Conservation (phyloP, 2,329 filamentous ascomycete genomes). For the Ceratocystis colombiana region DNA sequence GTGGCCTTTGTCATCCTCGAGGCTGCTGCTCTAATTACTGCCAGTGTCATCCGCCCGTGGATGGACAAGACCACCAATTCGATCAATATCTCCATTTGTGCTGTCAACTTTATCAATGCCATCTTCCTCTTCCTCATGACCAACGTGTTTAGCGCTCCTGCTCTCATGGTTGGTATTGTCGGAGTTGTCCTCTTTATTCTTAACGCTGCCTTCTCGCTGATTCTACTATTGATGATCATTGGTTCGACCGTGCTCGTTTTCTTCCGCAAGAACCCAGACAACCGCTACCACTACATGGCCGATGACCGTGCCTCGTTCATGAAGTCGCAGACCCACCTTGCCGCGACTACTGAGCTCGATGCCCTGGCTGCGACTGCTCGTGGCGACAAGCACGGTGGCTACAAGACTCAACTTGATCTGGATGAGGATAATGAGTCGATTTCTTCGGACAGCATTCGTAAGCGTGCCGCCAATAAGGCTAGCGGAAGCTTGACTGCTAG, state of each 20-base stretch:
- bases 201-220: constrained; percentile 73
- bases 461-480: constrained; percentile 32
- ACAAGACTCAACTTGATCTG: constrained; percentile 32
- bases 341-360: constrained; percentile 71
- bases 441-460: constrained; percentile 35
- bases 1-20: constrained; percentile 77
- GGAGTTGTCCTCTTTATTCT: constrained; percentile 81
- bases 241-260: constrained; percentile 57
- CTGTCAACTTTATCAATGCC: constrained; percentile 80
- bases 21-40: constrained; percentile 62
- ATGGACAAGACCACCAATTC: constrained; percentile 99
- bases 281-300: constrained; percentile 89
- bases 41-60: constrained; percentile 77
- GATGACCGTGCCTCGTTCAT: constrained; percentile 95
- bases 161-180: constrained; percentile 74
- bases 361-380: constrained; percentile 80
- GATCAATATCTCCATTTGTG: constrained; percentile 88
- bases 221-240: constrained; percentile 69
- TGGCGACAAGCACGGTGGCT: constrained; percentile 57
- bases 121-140: constrained; percentile 87
- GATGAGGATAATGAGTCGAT: constrained; percentile 38
- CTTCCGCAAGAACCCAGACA: constrained; percentile 86
- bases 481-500: constrained; percentile 30
- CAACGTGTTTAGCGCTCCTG: constrained; percentile 71
- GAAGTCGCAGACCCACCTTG: constrained; percentile 81